These are phyloP conservation scores for Butyriboletus appendiculatus DNA, from an alignment of 1,284 basidiomycete genomes.

Conservation along the genomic window DNA sequence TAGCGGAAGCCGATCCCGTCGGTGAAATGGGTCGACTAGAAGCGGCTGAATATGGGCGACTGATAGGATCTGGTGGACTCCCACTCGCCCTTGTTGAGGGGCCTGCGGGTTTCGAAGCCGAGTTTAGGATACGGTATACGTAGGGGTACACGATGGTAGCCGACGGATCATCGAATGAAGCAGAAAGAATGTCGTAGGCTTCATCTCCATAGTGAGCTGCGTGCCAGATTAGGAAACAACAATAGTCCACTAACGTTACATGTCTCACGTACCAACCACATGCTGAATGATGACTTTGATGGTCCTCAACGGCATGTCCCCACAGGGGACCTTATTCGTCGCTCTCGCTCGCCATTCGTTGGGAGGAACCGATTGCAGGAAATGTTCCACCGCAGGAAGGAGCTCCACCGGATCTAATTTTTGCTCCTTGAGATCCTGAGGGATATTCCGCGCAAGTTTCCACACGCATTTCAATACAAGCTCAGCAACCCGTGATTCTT, in stretches of 20 bases:
- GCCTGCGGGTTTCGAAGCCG: slow-evolving; percentile 49
- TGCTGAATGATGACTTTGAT: slow-evolving; percentile 98
- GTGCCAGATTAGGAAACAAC: slow-evolving; percentile 27
- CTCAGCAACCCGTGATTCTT: slow-evolving; percentile 91
- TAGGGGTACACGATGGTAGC: slow-evolving; percentile 84
- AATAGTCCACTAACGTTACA: slow-evolving; percentile 4
- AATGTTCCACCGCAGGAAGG: slow-evolving; percentile 93
- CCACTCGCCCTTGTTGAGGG: slow-evolving; percentile 39
- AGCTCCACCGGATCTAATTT: slow-evolving; percentile 86
- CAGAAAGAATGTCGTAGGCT: slow-evolving; percentile 77
- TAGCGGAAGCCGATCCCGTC: slow-evolving; percentile 56
- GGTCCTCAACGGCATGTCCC: slow-evolving; percentile 95
- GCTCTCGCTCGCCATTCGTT: slow-evolving; percentile 95
- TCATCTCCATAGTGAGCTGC: slow-evolving; percentile 79
- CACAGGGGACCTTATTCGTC: slow-evolving; percentile 88
- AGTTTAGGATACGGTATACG: slow-evolving; percentile 83
- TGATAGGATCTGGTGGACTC: slow-evolving; percentile 41
- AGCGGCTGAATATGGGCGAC: slow-evolving; percentile 53
- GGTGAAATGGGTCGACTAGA: slow-evolving; percentile 67
- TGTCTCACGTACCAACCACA: slow-evolving; percentile 74
- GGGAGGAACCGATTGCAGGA: slow-evolving; percentile 91
- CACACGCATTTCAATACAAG: slow-evolving; percentile 98
- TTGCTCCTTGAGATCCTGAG: slow-evolving; percentile 83
- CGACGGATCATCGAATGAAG: slow-evolving; percentile 79
- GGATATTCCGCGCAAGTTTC: slow-evolving; percentile 95